These are phyloP conservation scores for Cyamopsis tetragonoloba DNA, from an alignment of 306 rosid genomes.

Conservation along the genomic window DNA sequence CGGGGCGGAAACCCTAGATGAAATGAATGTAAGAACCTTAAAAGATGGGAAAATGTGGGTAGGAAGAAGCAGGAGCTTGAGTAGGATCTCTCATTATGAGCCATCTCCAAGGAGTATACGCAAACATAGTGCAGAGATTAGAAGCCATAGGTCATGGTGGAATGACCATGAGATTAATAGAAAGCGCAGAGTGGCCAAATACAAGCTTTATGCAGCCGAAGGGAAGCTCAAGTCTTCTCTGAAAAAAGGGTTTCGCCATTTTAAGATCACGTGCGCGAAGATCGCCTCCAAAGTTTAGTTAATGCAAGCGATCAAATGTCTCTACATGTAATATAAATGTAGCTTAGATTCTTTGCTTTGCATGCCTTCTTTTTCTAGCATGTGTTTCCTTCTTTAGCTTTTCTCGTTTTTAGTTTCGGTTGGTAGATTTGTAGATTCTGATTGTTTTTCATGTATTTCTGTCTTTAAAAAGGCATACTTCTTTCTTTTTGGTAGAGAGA, in stretches of 20 bases:
- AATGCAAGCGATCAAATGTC: neutral
- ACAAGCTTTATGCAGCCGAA: constrained; percentile 42
- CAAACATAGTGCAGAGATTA: neutral
- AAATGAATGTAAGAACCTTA: neutral
- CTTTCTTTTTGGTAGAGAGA: no score
- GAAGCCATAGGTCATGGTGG: constrained; percentile 32
- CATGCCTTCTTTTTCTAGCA: neutral
- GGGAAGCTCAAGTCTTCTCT: constrained; percentile 45
- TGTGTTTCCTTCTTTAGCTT: neutral
- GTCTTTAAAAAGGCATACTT: no score
- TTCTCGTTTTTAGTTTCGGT: no score
- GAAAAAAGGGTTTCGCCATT: constrained; percentile 33
- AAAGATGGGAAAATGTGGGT: neutral
- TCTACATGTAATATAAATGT: neutral
- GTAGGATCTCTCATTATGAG: neutral
- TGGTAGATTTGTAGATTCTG: neutral
- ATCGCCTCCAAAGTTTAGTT: neutral
- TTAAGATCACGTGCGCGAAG: constrained; percentile 39
- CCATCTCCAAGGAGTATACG: neutral
- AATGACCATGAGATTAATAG: constrained; percentile 42
- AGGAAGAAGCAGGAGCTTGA: neutral
- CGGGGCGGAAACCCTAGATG: neutral
- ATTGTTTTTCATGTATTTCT: no score
- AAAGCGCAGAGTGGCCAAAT: constrained; percentile 42
- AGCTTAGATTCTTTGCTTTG: no score